These are phyloP conservation scores for Nicotiana rustica DNA, from an alignment of 305 asterid genomes.

Conservation along the genomic window DNA sequence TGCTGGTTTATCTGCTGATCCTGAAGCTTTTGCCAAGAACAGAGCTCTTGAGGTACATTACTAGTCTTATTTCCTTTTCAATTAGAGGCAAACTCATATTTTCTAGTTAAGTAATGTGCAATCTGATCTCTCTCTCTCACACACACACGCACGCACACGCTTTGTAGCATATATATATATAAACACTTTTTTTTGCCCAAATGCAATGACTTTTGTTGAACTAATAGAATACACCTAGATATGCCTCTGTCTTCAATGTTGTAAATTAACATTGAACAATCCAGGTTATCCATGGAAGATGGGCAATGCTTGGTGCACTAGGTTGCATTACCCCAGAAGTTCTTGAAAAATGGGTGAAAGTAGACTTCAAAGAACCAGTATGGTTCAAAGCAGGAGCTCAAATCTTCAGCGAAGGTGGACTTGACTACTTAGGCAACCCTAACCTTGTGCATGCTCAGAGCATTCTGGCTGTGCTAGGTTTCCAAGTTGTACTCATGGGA, in stretches of 20 bases:
- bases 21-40: conserved; percentile 49
- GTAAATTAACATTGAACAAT: not conserved
- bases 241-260: too few species aligned
- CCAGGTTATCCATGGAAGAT: conserved; percentile 55
- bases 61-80: too few species aligned
- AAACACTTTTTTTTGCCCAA: too few species aligned
- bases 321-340: conserved; percentile 63
- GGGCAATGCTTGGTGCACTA: conserved; percentile 69
- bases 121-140: too few species aligned
- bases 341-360: conserved; percentile 46
- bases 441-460: conserved; percentile 62
- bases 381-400: conserved; percentile 71
- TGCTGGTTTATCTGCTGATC: conserved; percentile 56
- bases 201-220: too few species aligned
- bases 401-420: conserved; percentile 61
- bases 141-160: too few species aligned
- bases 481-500: conserved; percentile 61
- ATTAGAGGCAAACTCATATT: not conserved
- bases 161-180: too few species aligned
- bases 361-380: conserved; percentile 59
- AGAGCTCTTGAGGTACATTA: conserved; percentile 43
- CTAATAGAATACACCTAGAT: too few species aligned
- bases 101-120: too few species aligned
- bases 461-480: conserved; percentile 54
- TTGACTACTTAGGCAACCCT: conserved; percentile 65